These are phyloP conservation scores for Geranomyces michiganensis DNA, from an alignment of 192 early-diverging fungal genomes.

Conservation along the genomic window DNA sequence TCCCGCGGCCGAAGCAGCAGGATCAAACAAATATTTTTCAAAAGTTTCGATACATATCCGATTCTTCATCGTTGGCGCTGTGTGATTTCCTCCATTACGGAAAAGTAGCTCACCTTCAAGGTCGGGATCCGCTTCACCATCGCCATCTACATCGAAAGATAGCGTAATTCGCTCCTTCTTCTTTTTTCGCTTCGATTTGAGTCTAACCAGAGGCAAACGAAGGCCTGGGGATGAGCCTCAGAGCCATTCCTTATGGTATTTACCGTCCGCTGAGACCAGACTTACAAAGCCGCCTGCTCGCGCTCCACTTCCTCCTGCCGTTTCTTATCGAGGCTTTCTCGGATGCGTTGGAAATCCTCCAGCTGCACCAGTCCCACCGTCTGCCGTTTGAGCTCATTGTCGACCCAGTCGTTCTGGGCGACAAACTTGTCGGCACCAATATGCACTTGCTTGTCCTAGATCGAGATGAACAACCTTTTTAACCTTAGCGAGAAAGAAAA, in stretches of 20 bases:
- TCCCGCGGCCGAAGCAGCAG: neutral
- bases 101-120: neutral
- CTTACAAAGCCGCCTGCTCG: slow-evolving; percentile 27
- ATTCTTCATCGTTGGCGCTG: slow-evolving; percentile 22
- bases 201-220: slow-evolving; percentile 23
- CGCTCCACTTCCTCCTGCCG: slow-evolving; percentile 71
- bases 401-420: slow-evolving; percentile 71
- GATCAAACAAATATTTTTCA: neutral
- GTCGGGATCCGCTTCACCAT: slow-evolving; percentile 36
- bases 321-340: slow-evolving; percentile 72
- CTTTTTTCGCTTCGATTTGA: slow-evolving; percentile 68
- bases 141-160: slow-evolving; percentile 69
- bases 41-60: neutral
- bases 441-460: slow-evolving; percentile 67
- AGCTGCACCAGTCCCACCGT: slow-evolving; percentile 88
- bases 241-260: too few species aligned
- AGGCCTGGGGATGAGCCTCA: too few species aligned
- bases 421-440: slow-evolving; percentile 80
- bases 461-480: neutral
- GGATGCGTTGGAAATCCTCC: slow-evolving; percentile 87
- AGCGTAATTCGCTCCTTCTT: slow-evolving; percentile 64
- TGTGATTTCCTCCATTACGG: too few species aligned
- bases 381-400: slow-evolving; percentile 81
- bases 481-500: neutral
- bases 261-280: too few species aligned